Evolutionary conservation across 2,329 filamentous ascomycete genomes (phyloP), one percentile per base, ranked within the genome.

Genomic region (Arthrobotrys conoides): DNA sequence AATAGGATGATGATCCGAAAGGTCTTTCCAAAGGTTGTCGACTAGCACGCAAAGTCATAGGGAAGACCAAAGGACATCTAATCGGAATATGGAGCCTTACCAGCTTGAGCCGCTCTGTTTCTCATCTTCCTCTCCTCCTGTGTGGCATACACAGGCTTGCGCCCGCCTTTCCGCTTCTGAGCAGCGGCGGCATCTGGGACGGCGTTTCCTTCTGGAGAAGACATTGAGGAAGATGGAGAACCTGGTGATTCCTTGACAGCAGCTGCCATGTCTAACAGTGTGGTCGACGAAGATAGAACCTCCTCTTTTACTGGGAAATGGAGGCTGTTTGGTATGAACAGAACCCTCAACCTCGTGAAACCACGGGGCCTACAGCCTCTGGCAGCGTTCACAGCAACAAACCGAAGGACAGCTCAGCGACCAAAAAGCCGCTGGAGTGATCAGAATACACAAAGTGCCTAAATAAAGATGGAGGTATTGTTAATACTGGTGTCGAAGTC

Each of bases 61-160:
- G 48, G 49, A 68, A 38, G 49, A 18, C 65, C 36, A n/a, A 57
- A 30, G 33, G 33, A 6, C 18, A 55, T 27, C 53, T 48, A 27
- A 44, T 64, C 16, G 16, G 46, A 24, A 22, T 20, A 36, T 55
- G 27, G 46, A 30, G 44, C 75, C 81, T 68, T 81, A 82, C 81
- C 96, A 70, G 96, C 96, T 86, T 99, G 96, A 59, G 96, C 96
- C 87, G 98, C 96, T 82, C 96, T 89, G 84, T 99, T 99, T 81
- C 96, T 90, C 86, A 98, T 96, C 87, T 99, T 98, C 83, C 96
- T 91, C 86, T 99, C 96, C 85, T 99, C 96, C 10, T 96, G 98
- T 41, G 96, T 99, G 69, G 96, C 96, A 88, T 99, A 99, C 81
- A 98, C 96, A 83, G 96, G 96, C 87, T 98, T 99, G 83, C 96